Evolutionary conservation across 768 basidiomycete species (phyloP).

Genomic region (Mycena leptocephala): DNA sequence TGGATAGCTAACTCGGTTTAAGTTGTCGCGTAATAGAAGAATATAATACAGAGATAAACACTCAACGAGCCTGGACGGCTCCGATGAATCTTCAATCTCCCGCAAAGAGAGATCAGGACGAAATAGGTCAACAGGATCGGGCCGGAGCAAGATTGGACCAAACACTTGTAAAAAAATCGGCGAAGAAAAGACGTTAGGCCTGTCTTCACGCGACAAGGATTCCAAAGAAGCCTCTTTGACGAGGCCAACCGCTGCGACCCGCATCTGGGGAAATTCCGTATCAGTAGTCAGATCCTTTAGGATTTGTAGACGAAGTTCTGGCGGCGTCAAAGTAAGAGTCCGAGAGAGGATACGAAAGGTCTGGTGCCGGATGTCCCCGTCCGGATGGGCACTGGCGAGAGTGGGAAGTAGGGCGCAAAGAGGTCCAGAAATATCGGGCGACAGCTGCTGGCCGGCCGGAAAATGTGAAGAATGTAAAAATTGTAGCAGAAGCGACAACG

Average conservation of each 20-base stretch:
- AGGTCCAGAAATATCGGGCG: slow-evolving; percentile 64
- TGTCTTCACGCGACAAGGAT: slow-evolving; percentile 49
- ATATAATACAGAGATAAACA: slow-evolving; percentile 81
- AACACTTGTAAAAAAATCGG: slow-evolving; percentile 70
- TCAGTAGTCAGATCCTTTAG: slow-evolving; percentile 69
- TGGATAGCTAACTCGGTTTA: slow-evolving; percentile 65
- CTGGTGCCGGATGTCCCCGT: slow-evolving; percentile 71
- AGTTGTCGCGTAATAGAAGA: slow-evolving; percentile 69
- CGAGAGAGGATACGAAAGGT: slow-evolving; percentile 73
- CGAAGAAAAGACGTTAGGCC: slow-evolving; percentile 67
- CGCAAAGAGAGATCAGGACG: slow-evolving; percentile 50
- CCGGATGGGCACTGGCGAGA: slow-evolving; percentile 75
- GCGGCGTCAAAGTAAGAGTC: slow-evolving; percentile 64
- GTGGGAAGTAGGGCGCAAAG: slow-evolving; percentile 68
- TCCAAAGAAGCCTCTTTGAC: slow-evolving; percentile 79
- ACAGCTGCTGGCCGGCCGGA: slow-evolving; percentile 42
- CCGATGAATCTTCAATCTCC: slow-evolving; percentile 69
- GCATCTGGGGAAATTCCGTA: slow-evolving; percentile 74
- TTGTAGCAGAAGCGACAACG: slow-evolving; percentile 70
- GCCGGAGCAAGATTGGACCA: slow-evolving; percentile 72
- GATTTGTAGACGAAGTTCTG: slow-evolving; percentile 67
- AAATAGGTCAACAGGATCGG: slow-evolving; percentile 71
- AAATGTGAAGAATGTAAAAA: slow-evolving; percentile 46
- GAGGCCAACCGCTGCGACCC: slow-evolving; percentile 77
- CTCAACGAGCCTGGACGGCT: slow-evolving; percentile 76